These are phyloP conservation scores for Fusarium napiforme DNA, from an alignment of 2,329 filamentous ascomycete species.

Conservation along the genomic window DNA sequence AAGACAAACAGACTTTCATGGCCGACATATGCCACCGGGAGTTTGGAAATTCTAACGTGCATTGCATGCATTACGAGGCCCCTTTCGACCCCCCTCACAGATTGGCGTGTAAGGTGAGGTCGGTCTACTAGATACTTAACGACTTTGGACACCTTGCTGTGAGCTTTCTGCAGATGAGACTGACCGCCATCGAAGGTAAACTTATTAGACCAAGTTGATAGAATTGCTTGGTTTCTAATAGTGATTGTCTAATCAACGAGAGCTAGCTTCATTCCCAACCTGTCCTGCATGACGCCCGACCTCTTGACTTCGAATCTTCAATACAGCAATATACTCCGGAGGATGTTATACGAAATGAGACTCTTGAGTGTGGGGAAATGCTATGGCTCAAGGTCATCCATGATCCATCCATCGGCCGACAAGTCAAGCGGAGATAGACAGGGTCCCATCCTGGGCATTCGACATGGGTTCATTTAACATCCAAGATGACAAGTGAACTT, in stretches of 20 bases:
- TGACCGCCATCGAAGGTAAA: slow-evolving; percentile 18
- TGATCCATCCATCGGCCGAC: slow-evolving; percentile 20
- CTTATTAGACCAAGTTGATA: background rate
- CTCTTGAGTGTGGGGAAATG: slow-evolving; percentile 28
- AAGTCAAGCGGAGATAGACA: slow-evolving; percentile 16
- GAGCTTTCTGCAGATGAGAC: background rate
- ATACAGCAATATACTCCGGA: slow-evolving; percentile 13
- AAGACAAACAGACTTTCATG: slow-evolving; percentile 16
- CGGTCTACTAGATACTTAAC: background rate
- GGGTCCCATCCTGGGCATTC: background rate
- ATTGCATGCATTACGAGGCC: slow-evolving; percentile 15
- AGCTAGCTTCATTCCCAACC: background rate
- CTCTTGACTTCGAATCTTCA: slow-evolving; percentile 11
- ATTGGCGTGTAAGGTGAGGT: slow-evolving; percentile 6
- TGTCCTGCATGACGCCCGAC: slow-evolving; percentile 8
- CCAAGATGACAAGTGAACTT: slow-evolving; percentile 15
- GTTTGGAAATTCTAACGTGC: slow-evolving; percentile 12
- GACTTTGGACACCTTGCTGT: background rate
- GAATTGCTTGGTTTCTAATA: background rate
- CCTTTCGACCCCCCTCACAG: slow-evolving; percentile 8
- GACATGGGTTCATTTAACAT: slow-evolving; percentile 17
- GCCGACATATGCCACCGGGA: slow-evolving; percentile 13
- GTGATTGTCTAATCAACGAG: background rate
- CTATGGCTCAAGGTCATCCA: slow-evolving; percentile 17
- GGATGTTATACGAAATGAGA: slow-evolving; percentile 36